A percentile compares a stretch with the other conserved stretches of the same genome.
These are phyloP conservation scores for Quercus wislizeni DNA, from an alignment of 306 rosid species.

Conservation along the genomic window DNA sequence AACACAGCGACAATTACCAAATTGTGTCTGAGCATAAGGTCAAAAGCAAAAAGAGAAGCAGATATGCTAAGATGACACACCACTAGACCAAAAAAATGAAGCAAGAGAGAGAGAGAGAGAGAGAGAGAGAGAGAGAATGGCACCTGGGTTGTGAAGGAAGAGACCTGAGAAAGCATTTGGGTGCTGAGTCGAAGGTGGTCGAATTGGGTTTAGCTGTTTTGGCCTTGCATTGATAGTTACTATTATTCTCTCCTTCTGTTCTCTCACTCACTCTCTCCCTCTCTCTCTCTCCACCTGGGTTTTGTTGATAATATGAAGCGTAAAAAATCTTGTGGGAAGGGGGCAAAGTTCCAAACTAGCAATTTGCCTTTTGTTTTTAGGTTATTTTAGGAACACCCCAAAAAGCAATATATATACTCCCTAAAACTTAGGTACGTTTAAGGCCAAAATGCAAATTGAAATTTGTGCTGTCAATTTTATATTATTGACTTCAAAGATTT, in stretches of 20 bases:
- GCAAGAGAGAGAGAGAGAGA: background rate
- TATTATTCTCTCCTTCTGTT: background rate
- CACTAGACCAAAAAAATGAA: slow-evolving; percentile 4
- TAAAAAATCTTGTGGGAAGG: slow-evolving; percentile 4
- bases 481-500: no score
- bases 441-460: no score
- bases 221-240: no score
- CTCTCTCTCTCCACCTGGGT: background rate
- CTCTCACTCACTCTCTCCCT: background rate
- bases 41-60: background rate
- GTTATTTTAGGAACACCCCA: no score
- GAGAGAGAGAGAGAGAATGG: background rate
- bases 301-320: background rate
- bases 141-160: slow-evolving; percentile 19
- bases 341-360: background rate
- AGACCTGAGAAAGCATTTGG: slow-evolving; percentile 35
- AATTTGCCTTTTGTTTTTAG: background rate
- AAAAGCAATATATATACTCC: no score
- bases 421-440: no score
- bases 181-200: slow-evolving; percentile 19
- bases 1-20: slow-evolving; percentile 5
- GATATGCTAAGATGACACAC: background rate
- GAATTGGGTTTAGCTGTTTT: slow-evolving; percentile 4
- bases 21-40: background rate
- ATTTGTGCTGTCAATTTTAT: no score